Evolutionary conservation across 1,139 yeast genomes (phyloP), one percentile per base, ranked within the genome.

Genomic region (Debaryomycetaceae sp.): DNA sequence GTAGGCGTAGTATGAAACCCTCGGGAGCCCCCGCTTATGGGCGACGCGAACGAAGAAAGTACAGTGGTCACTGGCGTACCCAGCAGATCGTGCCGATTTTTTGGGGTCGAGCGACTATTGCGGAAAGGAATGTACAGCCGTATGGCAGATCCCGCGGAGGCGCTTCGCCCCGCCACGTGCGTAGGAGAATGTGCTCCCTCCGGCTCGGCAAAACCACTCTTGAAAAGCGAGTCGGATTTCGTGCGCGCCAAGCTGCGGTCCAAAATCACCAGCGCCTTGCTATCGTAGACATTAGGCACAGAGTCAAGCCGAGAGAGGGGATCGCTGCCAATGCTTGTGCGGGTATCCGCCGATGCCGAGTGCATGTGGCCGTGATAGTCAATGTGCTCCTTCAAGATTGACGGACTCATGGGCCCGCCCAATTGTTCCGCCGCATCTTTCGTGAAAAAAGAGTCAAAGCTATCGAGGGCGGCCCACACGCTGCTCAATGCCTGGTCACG

Each of bases 401-500:
- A 30, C 20, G 14, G 16, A 5, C 27, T 16, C 13, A 32, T 31
- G 11, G 40, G 31, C n/a, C 39, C 38, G 28, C 43, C 40, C 16
- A 43, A 49, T 23, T 59, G 55, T 6, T 18, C 20, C 6, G 10
- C 20, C 14, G 56, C 52, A 32, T 80, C 92, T 30, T 77, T 79
- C 1, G 95, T 82, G 55, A 90, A 90, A 49, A 90, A 90, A 10
- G 90, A 78, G 50, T 90, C 97, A 40, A 90, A 68, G 45, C 86
- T 93, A 45, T 87, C 97, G 37, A 90, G 62, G n/a, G 93, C 94
- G 0, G 95, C 95, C 77, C 95, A 81, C 80, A 90, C 86, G 45
- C 86, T 85, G 48, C 93, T 85, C 45, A 90, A 66, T 0, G 95
- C 78, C 0, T 82, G 85, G 36, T 73, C 81, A 3, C 70, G 78